Evolutionary conservation across 1,284 basidiomycete genomes (phyloP), one percentile per base, ranked within the genome.

Genomic region (Wolfiporia cocos): DNA sequence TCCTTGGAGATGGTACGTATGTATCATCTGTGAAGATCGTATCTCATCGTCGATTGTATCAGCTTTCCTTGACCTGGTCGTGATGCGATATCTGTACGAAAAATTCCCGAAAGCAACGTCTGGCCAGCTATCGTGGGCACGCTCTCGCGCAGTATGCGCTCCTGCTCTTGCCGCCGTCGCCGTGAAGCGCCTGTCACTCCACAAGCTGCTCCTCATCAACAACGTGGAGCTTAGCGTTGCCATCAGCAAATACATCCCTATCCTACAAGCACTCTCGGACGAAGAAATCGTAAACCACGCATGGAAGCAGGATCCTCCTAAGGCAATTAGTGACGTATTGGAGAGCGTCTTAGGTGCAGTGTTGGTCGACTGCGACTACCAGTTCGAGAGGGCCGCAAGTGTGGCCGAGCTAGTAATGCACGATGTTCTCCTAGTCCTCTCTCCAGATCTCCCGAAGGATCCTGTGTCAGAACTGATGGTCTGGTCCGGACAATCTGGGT

Each of bases 331-430:
- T 44, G 86, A 89, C 54, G 73, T 83, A 3, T 70, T 92, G 42
- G 92, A 96, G 64, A 85, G 87, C 39, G 63, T 94, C 3, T 67
- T 94, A 15, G 92, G 89, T 1, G 90, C 89, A 0, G 71, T 95
- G 18, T 73, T 93, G 21, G 73, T 92, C 36, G 92, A 96, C 63
- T 77, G 77, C 7, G 76, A 73, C 11, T 91, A 83, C 53, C 65
- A 88, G 51, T 79, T 87, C 44, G 78, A 82, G 35, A 74, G 68
- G 40, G 76, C 78, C 1, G 72, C 73, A 14, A 67, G 66, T 3
- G 67, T 91, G 9, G 73, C 81, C 26, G 72, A 80, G 55, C 52
- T 65, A 35, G 63, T 78, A 18, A 81, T 89, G 77, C 63, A 68
- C 21, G 81, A 83, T 26, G 65, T 87, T 3, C 61, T 89, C 33